Percentiles rank a stretch among this genome's conserved stretches.
phyloP scores from a whole-genome alignment of 2,329 filamentous ascomycete species.

The Pseudopithomyces chartarum region DNA sequence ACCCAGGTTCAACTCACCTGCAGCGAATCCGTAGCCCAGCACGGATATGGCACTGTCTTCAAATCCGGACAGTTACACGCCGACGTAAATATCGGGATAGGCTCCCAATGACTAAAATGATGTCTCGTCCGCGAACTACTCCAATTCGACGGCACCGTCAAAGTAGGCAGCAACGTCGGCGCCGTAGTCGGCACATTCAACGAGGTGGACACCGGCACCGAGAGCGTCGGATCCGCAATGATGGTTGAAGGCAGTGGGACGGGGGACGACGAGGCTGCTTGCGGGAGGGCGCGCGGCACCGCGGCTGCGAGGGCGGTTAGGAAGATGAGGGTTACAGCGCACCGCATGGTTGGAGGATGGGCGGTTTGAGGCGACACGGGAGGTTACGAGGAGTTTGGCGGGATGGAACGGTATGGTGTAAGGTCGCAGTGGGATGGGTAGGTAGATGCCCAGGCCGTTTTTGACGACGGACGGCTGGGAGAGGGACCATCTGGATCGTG shows the following conservation, averaged over 20 bases:
- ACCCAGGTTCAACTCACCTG: too few species aligned
- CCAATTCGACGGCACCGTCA: neutral
- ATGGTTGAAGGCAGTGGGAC: neutral
- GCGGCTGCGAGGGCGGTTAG: conserved; percentile 9
- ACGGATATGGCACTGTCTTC: conserved; percentile 29
- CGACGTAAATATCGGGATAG: conserved; percentile 60
- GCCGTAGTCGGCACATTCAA: conserved; percentile 24
- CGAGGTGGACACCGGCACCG: conserved; percentile 21
- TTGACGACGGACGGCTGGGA: neutral
- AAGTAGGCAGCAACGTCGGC: conserved; percentile 2
- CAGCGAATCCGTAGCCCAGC: conserved; percentile 35
- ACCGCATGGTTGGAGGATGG: neutral
- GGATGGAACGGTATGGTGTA: neutral
- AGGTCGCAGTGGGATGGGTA: neutral
- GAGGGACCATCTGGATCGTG: neutral
- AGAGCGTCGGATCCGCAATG: conserved; percentile 16
- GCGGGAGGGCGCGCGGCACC: conserved; percentile 14
- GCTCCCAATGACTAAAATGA: conserved; percentile 52
- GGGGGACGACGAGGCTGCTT: conserved; percentile 10
- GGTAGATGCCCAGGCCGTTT: neutral
- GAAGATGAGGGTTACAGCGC: conserved; percentile 4
- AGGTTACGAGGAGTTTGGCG: neutral
- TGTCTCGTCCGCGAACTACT: conserved; percentile 43
- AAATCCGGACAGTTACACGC: conserved; percentile 48
- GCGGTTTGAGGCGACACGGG: too few species aligned